phyloP scores from a whole-genome alignment of 768 basidiomycete species.

The Phylloporus sp. region DNA sequence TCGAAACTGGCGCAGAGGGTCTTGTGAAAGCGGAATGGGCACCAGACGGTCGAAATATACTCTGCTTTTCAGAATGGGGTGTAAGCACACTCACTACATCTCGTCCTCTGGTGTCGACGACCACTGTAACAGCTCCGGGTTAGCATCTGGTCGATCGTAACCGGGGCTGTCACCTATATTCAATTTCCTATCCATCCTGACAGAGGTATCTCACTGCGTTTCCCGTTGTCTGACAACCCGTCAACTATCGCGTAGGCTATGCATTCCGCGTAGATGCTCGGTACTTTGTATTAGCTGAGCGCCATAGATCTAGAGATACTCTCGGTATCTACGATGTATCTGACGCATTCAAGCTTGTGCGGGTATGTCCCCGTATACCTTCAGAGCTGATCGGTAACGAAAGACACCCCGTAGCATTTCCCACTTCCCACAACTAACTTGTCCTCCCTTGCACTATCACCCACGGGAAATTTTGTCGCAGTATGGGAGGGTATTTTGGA shows the following conservation, averaged over 20 bases:
- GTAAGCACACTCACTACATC: conserved; percentile 46
- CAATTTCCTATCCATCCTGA: conserved; percentile 82
- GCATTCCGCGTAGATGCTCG: conserved; percentile 75
- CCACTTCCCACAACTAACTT: conserved; percentile 70
- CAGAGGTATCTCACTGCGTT: conserved; percentile 45
- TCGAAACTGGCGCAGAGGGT: conserved; percentile 80
- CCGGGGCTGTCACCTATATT: conserved; percentile 73
- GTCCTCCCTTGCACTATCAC: conserved; percentile 68
- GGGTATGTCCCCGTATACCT: conserved; percentile 38
- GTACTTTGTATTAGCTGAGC: conserved; percentile 82
- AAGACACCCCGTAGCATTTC: conserved; percentile 61
- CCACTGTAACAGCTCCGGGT: conserved; percentile 60
- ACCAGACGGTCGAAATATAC: conserved; percentile 71
- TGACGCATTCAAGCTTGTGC: conserved; percentile 64
- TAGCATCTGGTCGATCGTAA: conserved; percentile 78
- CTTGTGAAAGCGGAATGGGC: conserved; percentile 89
- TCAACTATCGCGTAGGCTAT: conserved; percentile 46
- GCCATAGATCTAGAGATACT: conserved; percentile 86
- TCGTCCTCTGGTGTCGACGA: conserved; percentile 2
- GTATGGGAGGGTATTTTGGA: conserved; percentile 85
- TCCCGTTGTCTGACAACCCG: background rate
- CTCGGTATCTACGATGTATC: conserved; percentile 77
- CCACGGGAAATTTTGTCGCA: conserved; percentile 68
- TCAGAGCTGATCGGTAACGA: conserved; percentile 18
- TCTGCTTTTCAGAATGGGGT: conserved; percentile 93